A percentile compares a stretch with the other conserved stretches of the same genome.
These are phyloP conservation scores for Ampelocalamus luodianensis DNA, from an alignment of 176 grass and related monocot species.

Conservation along the genomic window DNA sequence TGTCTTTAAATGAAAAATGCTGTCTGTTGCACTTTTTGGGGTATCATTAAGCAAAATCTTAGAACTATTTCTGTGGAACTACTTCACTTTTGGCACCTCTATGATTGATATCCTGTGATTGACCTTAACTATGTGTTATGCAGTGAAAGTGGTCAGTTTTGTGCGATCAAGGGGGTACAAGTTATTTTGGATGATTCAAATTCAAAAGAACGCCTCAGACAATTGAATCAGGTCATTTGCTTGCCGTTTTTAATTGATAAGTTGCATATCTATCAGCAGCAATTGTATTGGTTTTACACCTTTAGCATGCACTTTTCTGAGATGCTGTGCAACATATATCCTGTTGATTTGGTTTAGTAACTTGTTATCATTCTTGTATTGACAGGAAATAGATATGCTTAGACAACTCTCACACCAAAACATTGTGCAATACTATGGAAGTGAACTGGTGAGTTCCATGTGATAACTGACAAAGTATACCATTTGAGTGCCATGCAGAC, in stretches of 20 bases:
- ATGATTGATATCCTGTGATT: constrained; percentile 12
- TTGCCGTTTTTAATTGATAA: constrained; percentile 30
- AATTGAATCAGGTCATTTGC: constrained; percentile 64
- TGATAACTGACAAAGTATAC: neutral
- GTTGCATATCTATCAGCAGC: constrained; percentile 11
- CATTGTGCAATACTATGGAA: constrained; percentile 74
- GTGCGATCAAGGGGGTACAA: constrained; percentile 95
- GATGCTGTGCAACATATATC: neutral
- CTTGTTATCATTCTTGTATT: constrained; percentile 14
- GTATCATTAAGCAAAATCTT: neutral
- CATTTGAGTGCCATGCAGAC: neutral
- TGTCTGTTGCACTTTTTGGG: neutral
- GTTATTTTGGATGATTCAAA: constrained; percentile 94
- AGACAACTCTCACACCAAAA: constrained; percentile 63
- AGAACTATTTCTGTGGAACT: neutral
- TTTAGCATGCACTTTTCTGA: neutral
- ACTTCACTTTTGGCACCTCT: neutral
- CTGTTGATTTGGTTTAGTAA: constrained; percentile 27
- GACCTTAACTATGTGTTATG: constrained; percentile 30
- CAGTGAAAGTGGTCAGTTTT: constrained; percentile 91
- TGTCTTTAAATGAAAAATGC: constrained; percentile 2
- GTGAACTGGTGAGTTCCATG: constrained; percentile 59
- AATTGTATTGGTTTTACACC: neutral
- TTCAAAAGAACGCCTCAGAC: constrained; percentile 73
- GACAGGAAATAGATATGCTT: constrained; percentile 68